These are phyloP conservation scores for Neofusicoccum kwambonambiense DNA, from an alignment of 2,329 filamentous ascomycete species.

Conservation along the genomic window DNA sequence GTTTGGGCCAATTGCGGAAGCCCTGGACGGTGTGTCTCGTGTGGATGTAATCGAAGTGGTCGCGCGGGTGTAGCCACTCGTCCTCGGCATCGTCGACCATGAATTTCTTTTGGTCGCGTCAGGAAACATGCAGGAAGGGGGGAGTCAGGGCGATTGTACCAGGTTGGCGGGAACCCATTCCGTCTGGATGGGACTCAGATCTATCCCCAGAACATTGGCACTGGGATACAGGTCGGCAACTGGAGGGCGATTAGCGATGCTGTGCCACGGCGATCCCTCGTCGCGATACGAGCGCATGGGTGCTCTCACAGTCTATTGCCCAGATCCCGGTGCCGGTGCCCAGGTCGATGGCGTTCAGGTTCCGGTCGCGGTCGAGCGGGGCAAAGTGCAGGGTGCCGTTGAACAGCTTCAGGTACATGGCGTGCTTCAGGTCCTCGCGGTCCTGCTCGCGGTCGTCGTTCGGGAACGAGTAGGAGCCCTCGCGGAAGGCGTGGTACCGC, in stretches of 20 bases:
- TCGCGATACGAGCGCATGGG: not conserved
- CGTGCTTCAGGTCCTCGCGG: constrained; percentile 58
- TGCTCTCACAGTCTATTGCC: constrained; percentile 49
- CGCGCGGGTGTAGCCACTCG: constrained; percentile 53
- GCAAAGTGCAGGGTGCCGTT: constrained; percentile 53
- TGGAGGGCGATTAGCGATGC: not conserved
- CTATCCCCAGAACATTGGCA: constrained; percentile 20
- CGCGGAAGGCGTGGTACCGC: constrained; percentile 57
- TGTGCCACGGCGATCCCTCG: not conserved
- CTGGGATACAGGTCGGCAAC: constrained; percentile 21
- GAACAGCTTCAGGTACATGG: constrained; percentile 45
- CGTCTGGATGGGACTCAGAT: constrained; percentile 36
- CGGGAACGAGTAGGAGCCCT: constrained; percentile 58
- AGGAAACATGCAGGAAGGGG: not conserved
- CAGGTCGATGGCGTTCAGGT: constrained; percentile 56
- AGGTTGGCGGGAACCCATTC: constrained; percentile 55
- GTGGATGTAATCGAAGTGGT: constrained; percentile 62
- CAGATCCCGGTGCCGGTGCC: constrained; percentile 61
- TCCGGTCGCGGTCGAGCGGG: constrained; percentile 46
- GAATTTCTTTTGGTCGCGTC: constrained; percentile 33
- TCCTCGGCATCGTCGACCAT: constrained; percentile 59
- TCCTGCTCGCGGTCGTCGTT: constrained; percentile 62
- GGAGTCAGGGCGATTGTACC: constrained; percentile 22
- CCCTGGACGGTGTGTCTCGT: constrained; percentile 53
- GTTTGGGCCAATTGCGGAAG: constrained; percentile 50